Conservation (phyloP, 1,139 yeast genomes). For the Protomyces inouyei region DNA sequence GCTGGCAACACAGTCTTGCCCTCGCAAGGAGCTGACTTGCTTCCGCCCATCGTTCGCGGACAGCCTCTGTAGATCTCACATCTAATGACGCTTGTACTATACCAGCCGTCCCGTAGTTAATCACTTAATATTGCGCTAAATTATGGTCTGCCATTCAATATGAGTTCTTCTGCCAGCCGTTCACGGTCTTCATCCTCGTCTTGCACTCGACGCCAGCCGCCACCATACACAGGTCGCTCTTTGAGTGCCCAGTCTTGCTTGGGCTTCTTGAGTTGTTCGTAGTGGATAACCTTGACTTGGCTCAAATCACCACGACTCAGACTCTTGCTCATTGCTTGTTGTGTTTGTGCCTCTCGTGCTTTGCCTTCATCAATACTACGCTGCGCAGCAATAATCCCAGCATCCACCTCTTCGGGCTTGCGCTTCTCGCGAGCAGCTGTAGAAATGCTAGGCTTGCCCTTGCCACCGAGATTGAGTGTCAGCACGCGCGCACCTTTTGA, state of each 20-base stretch:
- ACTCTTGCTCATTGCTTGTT: slow-evolving; percentile 11
- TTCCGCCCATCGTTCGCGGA: not conserved
- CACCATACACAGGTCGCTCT: slow-evolving; percentile 8
- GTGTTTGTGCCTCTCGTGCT: slow-evolving; percentile 1
- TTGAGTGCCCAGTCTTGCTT: not conserved
- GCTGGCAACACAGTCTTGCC: not conserved
- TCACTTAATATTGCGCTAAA: not conserved
- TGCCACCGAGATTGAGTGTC: slow-evolving; percentile 25
- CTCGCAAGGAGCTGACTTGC: not conserved
- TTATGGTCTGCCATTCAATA: not conserved
- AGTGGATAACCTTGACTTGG: slow-evolving; percentile 4
- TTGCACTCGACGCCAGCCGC: slow-evolving; percentile 24
- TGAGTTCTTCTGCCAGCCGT: not conserved
- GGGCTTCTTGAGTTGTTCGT: not conserved
- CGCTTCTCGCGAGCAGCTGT: slow-evolving; percentile 9
- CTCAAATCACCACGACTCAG: slow-evolving; percentile 3
- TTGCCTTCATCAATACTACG: slow-evolving; percentile 8
- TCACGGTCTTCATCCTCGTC: slow-evolving; percentile 19
- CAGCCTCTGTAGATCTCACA: not conserved
- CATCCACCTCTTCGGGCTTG: slow-evolving; percentile 22
- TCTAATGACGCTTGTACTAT: not conserved
- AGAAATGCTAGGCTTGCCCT: slow-evolving; percentile 16
- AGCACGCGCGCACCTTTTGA: slow-evolving; percentile 25
- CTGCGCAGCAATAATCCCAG: slow-evolving; percentile 8
- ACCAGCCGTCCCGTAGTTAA: not conserved